Evolutionary conservation across 345 rosid genomes (phyloP).

Genomic region (Ceriops tagal): DNA sequence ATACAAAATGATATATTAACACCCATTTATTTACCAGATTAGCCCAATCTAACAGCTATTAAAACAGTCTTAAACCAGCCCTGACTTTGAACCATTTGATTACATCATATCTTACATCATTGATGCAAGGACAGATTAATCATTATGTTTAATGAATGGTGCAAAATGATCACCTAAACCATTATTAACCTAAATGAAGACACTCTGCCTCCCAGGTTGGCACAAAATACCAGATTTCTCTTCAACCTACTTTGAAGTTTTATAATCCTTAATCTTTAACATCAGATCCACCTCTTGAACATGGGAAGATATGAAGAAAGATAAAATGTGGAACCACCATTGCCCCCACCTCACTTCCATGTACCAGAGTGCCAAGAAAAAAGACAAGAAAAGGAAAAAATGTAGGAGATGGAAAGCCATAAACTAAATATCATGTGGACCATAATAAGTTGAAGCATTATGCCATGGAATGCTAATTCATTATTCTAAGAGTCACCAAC

Average conservation of each 20-base stretch:
- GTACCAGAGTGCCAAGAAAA: too few relatives aligned
- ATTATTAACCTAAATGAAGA: not conserved
- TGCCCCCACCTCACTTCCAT: too few relatives aligned
- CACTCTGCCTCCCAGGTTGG: not conserved
- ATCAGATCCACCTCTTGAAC: too few relatives aligned
- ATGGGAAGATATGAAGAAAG: too few relatives aligned
- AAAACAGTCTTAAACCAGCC: not conserved
- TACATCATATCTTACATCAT: not conserved
- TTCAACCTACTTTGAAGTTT: not conserved
- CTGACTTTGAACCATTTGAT: not conserved
- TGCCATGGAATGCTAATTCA: too few relatives aligned
- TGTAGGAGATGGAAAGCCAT: not conserved
- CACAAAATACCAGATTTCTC: not conserved
- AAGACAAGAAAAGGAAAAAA: not conserved
- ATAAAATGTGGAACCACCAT: too few relatives aligned
- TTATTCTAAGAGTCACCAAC: too few relatives aligned
- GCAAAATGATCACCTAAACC: not conserved
- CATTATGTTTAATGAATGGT: not conserved
- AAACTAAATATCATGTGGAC: not conserved
- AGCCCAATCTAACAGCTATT: not conserved
- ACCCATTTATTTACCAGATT: not conserved
- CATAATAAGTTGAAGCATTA: too few relatives aligned
- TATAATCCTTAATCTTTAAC: not conserved
- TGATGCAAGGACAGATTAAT: not conserved
- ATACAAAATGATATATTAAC: not conserved